Evolutionary conservation across 805 yeast genomes (phyloP).

Genomic region (Pichia nanzhaoensis): DNA sequence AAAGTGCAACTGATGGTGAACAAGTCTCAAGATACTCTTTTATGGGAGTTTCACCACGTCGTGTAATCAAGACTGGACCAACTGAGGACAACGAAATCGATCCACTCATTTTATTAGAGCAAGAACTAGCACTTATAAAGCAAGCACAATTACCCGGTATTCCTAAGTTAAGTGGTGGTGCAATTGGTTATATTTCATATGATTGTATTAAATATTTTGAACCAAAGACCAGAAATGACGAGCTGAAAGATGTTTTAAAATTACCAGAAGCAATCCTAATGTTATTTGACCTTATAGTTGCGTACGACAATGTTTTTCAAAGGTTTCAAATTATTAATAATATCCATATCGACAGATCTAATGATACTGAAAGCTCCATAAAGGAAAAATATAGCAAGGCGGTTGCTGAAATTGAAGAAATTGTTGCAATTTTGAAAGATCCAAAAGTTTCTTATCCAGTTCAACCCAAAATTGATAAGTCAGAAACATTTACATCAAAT

Average conservation of each 20-base stretch:
- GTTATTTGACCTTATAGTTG: constrained; percentile 86
- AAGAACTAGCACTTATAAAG: constrained; percentile 56
- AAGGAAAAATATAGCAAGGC: constrained; percentile 48
- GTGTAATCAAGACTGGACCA: constrained; percentile 78
- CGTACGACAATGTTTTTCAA: constrained; percentile 91
- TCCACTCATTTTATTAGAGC: constrained; percentile 69
- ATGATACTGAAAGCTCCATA: constrained; percentile 28
- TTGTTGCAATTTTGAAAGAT: constrained; percentile 41
- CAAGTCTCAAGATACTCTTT: constrained; percentile 86
- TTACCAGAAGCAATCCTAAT: constrained; percentile 90
- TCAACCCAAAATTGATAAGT: constrained; percentile 64
- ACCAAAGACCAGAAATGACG: constrained; percentile 72
- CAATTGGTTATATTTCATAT: constrained; percentile 90
- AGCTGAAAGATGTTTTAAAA: constrained; percentile 67
- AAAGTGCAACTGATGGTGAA: constrained; percentile 85
- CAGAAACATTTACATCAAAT: constrained; percentile 75
- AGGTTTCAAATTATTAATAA: constrained; percentile 88
- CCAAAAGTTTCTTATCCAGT: constrained; percentile 52
- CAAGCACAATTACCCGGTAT: constrained; percentile 79
- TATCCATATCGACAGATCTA: constrained; percentile 38
- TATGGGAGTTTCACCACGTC: constrained; percentile 80
- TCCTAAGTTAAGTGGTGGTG: constrained; percentile 88
- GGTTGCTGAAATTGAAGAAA: constrained; percentile 47
- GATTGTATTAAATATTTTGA: constrained; percentile 97
- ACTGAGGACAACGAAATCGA: constrained; percentile 59